Evolutionary conservation across 2,329 filamentous ascomycete species (phyloP).

Genomic region (Penicillium sclerotigenum): DNA sequence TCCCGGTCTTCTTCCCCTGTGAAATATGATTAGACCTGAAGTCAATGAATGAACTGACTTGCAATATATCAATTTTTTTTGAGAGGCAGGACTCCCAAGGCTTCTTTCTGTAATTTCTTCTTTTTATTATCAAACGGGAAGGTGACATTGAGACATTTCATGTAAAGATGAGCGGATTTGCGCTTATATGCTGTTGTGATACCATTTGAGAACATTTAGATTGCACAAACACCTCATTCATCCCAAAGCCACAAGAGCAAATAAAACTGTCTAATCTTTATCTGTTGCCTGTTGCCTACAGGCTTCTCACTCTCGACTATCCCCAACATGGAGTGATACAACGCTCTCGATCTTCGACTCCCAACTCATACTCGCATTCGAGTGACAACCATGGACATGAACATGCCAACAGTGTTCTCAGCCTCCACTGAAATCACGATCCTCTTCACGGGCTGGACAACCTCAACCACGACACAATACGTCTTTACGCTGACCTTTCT

Average conservation of each 20-base stretch:
- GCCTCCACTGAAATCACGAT: constrained; percentile 1
- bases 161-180: not conserved
- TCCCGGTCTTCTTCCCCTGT: constrained; percentile 16
- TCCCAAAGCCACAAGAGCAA: not conserved
- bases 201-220: not conserved
- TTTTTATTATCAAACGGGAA: not conserved
- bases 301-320: not conserved
- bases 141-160: not conserved
- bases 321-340: not conserved
- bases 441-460: constrained; percentile 8
- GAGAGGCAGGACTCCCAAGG: not conserved
- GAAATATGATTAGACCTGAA: constrained; percentile 26
- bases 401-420: constrained; percentile 4
- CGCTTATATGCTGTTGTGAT: not conserved
- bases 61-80: constrained; percentile 8
- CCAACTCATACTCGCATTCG: not conserved
- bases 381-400: not conserved
- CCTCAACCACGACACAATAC: constrained; percentile 1
- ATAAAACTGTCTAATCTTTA: not conserved
- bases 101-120: not conserved
- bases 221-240: not conserved
- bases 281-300: not conserved
- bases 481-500: not conserved
- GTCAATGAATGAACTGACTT: constrained; percentile 12
- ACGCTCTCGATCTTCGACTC: not conserved